These are phyloP conservation scores for Macrophomina tecta DNA, from an alignment of 2,329 filamentous ascomycete genomes.

Conservation along the genomic window DNA sequence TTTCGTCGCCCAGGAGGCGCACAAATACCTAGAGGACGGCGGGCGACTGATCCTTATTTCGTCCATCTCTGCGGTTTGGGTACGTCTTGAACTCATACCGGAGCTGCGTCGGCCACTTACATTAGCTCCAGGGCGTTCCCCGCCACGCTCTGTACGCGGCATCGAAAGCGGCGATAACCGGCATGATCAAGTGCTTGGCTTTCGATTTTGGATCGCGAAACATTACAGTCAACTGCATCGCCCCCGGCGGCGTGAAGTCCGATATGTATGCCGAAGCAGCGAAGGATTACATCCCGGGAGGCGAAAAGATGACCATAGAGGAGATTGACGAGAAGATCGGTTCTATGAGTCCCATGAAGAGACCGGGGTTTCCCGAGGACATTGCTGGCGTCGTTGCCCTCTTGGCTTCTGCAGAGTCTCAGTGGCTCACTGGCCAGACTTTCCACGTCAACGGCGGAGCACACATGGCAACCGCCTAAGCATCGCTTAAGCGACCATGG, in stretches of 20 bases:
- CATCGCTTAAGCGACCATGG: no score
- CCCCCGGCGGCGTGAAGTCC: slow-evolving; percentile 88
- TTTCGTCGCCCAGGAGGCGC: slow-evolving; percentile 36
- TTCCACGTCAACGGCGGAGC: slow-evolving; percentile 17
- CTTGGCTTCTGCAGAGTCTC: neutral
- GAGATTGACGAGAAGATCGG: slow-evolving; percentile 4
- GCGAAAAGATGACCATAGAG: slow-evolving; percentile 7
- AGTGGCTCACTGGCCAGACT: slow-evolving; percentile 23
- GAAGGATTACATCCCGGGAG: slow-evolving; percentile 16
- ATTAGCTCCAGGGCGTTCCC: neutral
- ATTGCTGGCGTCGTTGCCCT: neutral
- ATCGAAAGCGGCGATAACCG: slow-evolving; percentile 15
- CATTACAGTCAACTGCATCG: slow-evolving; percentile 85
- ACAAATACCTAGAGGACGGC: slow-evolving; percentile 29
- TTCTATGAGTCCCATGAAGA: neutral
- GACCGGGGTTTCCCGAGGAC: slow-evolving; percentile 4
- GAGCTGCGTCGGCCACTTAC: neutral
- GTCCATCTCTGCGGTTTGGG: slow-evolving; percentile 34
- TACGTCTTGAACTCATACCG: neutral
- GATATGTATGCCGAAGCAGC: slow-evolving; percentile 66
- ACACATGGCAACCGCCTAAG: slow-evolving; percentile 17
- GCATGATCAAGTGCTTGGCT: slow-evolving; percentile 20
- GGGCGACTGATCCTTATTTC: slow-evolving; percentile 32
- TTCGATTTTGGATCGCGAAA: slow-evolving; percentile 56
- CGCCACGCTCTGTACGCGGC: slow-evolving; percentile 14